Evolutionary conservation across 495 filamentous ascomycete genomes (phyloP).

Genomic region (Annulohypoxylon moriforme): DNA sequence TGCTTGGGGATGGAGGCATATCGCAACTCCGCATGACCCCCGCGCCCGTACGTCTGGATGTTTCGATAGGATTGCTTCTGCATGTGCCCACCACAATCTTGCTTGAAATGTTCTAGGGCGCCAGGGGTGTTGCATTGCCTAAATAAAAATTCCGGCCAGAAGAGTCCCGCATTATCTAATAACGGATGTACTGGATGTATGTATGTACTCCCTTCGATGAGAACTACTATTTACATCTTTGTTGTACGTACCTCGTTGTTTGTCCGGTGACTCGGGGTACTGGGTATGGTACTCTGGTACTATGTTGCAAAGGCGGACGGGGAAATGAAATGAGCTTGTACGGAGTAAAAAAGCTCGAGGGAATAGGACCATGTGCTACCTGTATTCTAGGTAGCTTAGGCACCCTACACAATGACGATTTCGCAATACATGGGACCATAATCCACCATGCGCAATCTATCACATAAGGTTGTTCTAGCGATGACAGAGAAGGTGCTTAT

Average conservation of each 20-base stretch:
- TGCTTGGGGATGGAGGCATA: slow-evolving; percentile 9
- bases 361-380: neutral
- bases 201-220: neutral
- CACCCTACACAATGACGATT: neutral
- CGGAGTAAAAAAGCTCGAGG: neutral
- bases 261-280: slow-evolving; percentile 21
- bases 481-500: slow-evolving; percentile 38
- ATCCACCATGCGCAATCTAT: neutral
- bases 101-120: slow-evolving; percentile 1
- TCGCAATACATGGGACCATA: neutral
- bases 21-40: slow-evolving; percentile 21
- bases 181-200: slow-evolving; percentile 8
- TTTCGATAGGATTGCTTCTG: slow-evolving; percentile 7
- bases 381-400: neutral
- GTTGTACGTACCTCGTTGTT: slow-evolving; percentile 7
- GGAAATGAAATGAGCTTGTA: neutral
- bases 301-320: slow-evolving; percentile 15
- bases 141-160: slow-evolving; percentile 15
- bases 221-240: neutral
- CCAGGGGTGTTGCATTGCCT: slow-evolving; percentile 15
- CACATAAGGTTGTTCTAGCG: slow-evolving; percentile 8
- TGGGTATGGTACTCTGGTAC: no score
- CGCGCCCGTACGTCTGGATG: slow-evolving; percentile 6
- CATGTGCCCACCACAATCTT: neutral
- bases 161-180: slow-evolving; percentile 25